These are phyloP conservation scores for Thielaviopsis ethacetica DNA, from an alignment of 2,329 filamentous ascomycete species.

Conservation along the genomic window DNA sequence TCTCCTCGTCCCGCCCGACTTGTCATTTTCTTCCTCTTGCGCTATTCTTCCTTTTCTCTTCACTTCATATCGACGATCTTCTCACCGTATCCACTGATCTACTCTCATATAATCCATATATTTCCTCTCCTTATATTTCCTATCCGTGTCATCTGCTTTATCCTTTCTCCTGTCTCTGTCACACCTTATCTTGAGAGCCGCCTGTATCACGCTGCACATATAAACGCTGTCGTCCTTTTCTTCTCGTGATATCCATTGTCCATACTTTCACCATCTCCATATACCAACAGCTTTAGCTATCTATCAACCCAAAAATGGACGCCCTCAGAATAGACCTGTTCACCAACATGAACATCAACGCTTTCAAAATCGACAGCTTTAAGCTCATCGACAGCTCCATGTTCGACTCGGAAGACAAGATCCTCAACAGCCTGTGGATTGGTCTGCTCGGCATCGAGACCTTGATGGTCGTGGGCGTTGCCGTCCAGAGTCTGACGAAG, in stretches of 20 bases:
- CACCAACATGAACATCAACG: constrained; percentile 1
- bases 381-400: constrained; percentile 6
- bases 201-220: neutral
- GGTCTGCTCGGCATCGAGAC: constrained; percentile 29
- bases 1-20: neutral
- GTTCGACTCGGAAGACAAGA: constrained; percentile 21
- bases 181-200: no score
- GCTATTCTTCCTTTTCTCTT: neutral
- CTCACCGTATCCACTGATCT: neutral
- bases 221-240: neutral
- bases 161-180: neutral
- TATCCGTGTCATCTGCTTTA: neutral
- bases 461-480: constrained; percentile 26
- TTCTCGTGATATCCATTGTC: neutral
- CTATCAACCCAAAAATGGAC: constrained; percentile 1
- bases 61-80: neutral
- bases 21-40: neutral
- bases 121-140: neutral
- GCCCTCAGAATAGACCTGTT: constrained; percentile 2
- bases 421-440: constrained; percentile 31
- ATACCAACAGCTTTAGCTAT: neutral
- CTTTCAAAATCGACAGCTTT: constrained; percentile 6
- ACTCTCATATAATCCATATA: neutral
- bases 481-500: constrained; percentile 16
- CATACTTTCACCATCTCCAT: neutral